A percentile compares a stretch with the other conserved stretches of the same genome.
Conservation (phyloP, 805 yeast species). For the Teunomyces atbi region DNA sequence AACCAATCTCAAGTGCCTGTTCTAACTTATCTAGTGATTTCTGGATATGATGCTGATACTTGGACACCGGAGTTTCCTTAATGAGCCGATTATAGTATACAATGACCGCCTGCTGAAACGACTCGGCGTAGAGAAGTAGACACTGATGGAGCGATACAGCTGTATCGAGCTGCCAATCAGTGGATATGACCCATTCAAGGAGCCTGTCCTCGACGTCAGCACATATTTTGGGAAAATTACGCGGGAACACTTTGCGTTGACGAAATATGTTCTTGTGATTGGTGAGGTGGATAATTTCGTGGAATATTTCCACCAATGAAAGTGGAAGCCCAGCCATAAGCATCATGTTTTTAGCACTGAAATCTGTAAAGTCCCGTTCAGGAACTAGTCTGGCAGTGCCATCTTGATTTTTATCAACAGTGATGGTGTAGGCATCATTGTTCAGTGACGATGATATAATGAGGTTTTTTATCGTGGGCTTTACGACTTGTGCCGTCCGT, state of each 20-base stretch:
- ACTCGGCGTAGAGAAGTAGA: conserved; percentile 32
- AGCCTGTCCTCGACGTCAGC: conserved; percentile 54
- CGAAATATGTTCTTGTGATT: conserved; percentile 52
- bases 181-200: conserved; percentile 43
- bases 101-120: conserved; percentile 44
- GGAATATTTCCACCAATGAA: conserved; percentile 45
- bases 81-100: conserved; percentile 47
- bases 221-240: conserved; percentile 55
- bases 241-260: conserved; percentile 39
- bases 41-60: conserved; percentile 5
- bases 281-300: conserved; percentile 45
- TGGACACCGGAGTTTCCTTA: conserved; percentile 18
- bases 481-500: conserved; percentile 13
- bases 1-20: neutral
- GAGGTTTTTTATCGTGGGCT: conserved; percentile 24
- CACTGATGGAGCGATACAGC: conserved; percentile 37
- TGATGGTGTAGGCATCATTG: conserved; percentile 10
- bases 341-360: neutral
- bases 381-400: neutral
- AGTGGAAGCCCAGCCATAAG: conserved; percentile 49
- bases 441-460: conserved; percentile 7
- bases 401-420: conserved; percentile 11
- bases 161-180: conserved; percentile 35
- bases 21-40: conserved; percentile 2
- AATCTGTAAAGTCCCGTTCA: neutral